Percentiles rank a stretch among this genome's conserved stretches.
Conservation (phyloP, 331 rosid species). For the Quercus lobata region DNA sequence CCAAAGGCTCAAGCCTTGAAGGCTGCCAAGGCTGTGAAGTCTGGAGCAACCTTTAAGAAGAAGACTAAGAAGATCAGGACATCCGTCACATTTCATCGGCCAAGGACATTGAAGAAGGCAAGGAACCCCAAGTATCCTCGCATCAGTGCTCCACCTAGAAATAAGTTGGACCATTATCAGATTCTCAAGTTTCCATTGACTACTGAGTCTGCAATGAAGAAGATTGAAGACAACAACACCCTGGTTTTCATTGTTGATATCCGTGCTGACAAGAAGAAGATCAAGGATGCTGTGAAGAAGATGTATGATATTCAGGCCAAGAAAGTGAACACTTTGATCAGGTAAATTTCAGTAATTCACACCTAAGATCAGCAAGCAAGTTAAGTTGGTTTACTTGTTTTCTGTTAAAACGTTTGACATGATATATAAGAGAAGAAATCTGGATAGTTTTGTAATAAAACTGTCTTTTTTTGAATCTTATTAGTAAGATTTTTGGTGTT, state of each 20-base stretch:
- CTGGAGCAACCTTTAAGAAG: conserved; percentile 72
- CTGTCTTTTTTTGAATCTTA: not conserved
- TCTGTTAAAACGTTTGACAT: too few relatives aligned
- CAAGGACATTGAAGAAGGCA: conserved; percentile 70
- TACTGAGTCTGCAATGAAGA: conserved; percentile 94
- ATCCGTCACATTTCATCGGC: conserved; percentile 76
- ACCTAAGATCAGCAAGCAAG: not conserved
- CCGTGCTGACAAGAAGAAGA: conserved; percentile 88
- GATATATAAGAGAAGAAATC: too few relatives aligned
- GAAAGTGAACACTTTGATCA: conserved; percentile 91
- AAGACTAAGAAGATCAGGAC: conserved; percentile 83
- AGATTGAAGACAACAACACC: conserved; percentile 91
- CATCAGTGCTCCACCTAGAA: conserved; percentile 81
- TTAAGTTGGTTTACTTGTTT: not conserved
- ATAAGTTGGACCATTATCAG: conserved; percentile 89
- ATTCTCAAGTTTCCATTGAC: conserved; percentile 81
- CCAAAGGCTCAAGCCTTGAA: conserved; percentile 88
- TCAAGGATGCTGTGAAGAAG: conserved; percentile 82
- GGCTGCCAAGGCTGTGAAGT: conserved; percentile 87
- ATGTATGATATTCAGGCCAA: conserved; percentile 93
- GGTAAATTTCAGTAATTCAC: conserved; percentile 32
- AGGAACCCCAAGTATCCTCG: conserved; percentile 94
- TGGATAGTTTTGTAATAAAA: too few relatives aligned
- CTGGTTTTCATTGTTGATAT: conserved; percentile 83
- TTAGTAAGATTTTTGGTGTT: not conserved